Evolutionary conservation across 345 rosid species (phyloP).

Genomic region (Psidium guajava): DNA sequence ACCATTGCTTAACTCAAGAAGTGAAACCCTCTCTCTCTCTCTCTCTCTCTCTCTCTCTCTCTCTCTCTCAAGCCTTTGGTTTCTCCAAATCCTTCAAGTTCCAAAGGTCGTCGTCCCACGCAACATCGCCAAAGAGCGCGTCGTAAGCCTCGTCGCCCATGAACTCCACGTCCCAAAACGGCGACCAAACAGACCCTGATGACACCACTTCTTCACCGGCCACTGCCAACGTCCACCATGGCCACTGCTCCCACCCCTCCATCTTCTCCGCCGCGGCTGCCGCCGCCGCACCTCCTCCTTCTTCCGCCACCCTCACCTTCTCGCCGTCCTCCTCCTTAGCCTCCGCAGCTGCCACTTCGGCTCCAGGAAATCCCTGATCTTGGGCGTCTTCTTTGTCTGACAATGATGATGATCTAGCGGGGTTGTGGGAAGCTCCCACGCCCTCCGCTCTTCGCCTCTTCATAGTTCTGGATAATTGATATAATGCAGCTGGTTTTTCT

Average conservation of each 20-base stretch:
- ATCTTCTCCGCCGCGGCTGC: not conserved
- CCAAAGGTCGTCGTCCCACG: slow-evolving; percentile 69
- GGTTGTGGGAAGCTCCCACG: not conserved
- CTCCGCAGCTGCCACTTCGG: not conserved
- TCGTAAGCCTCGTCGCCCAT: slow-evolving; percentile 25
- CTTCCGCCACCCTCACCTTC: not conserved
- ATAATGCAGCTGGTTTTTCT: not conserved
- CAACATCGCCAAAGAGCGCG: slow-evolving; percentile 35
- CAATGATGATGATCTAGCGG: not conserved
- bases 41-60: not conserved
- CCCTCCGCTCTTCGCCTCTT: not conserved
- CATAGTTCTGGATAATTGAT: not conserved
- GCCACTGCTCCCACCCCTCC: not conserved
- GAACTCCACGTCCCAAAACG: slow-evolving; percentile 52
- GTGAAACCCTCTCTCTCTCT: not conserved
- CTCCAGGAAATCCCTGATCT: not conserved
- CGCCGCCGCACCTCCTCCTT: not conserved
- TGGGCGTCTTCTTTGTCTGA: not conserved
- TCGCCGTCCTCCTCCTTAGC: not conserved
- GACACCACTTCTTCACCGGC: slow-evolving; percentile 13
- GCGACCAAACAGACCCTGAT: slow-evolving; percentile 44
- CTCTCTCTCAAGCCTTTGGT: not conserved
- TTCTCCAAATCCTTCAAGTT: slow-evolving; percentile 30
- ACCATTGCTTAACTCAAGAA: too few species aligned
- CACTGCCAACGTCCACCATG: not conserved